phyloP scores from a whole-genome alignment of 768 basidiomycete genomes.

The Suillus clintonianus region DNA sequence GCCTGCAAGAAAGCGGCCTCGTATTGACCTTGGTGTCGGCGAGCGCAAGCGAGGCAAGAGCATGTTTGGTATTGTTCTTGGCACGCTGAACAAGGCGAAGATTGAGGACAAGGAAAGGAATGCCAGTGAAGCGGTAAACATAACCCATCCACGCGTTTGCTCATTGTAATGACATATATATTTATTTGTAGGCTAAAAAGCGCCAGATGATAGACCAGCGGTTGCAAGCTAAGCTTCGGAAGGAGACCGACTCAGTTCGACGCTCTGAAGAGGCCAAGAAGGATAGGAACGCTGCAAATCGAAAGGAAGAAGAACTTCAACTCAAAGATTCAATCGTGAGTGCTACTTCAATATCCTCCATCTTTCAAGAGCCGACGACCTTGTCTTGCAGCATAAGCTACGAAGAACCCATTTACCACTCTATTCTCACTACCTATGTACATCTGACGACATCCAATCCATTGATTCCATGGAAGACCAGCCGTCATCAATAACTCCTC shows the following conservation, averaged over 20 bases:
- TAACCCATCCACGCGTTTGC: slow-evolving; percentile 1
- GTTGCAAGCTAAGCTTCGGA: slow-evolving; percentile 80
- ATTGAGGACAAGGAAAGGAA: slow-evolving; percentile 82
- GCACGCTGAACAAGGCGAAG: slow-evolving; percentile 86
- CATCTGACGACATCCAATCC: slow-evolving; percentile 64
- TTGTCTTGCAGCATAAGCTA: slow-evolving; percentile 62
- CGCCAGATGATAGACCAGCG: slow-evolving; percentile 81
- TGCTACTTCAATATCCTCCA: slow-evolving; percentile 13
- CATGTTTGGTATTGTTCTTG: slow-evolving; percentile 83
- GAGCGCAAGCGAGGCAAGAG: slow-evolving; percentile 84
- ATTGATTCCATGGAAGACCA: slow-evolving; percentile 31
- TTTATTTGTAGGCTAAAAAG: slow-evolving; percentile 67
- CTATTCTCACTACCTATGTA: slow-evolving; percentile 73
- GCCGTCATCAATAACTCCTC: slow-evolving; percentile 32
- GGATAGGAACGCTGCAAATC: slow-evolving; percentile 72
- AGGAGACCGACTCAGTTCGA: slow-evolving; percentile 85
- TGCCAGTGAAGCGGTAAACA: slow-evolving; percentile 78
- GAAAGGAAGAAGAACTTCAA: slow-evolving; percentile 82
- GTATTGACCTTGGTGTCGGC: slow-evolving; percentile 65
- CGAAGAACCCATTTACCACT: slow-evolving; percentile 71
- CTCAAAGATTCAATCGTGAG: slow-evolving; percentile 80
- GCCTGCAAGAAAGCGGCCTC: slow-evolving; percentile 67
- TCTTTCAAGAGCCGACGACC: neutral
- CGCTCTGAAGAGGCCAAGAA: slow-evolving; percentile 85
- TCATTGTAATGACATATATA: slow-evolving; percentile 9